Evolutionary conservation across 192 early-diverging fungal genomes (phyloP).

Genomic region (Obelidium mucronatum): DNA sequence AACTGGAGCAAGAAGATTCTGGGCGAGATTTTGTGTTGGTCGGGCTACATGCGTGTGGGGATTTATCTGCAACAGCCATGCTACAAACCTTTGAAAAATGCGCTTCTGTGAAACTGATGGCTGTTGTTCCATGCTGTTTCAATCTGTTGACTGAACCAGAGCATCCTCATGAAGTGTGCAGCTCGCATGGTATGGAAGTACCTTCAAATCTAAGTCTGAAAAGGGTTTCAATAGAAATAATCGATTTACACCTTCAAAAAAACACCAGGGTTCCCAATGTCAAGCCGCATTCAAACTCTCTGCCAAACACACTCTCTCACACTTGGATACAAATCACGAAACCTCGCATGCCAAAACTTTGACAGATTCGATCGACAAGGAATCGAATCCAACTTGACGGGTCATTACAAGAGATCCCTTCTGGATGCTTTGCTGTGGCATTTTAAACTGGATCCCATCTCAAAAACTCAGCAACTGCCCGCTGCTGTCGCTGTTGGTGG

Average conservation of each 20-base stretch:
- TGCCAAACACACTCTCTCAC: constrained; percentile 2
- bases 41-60: constrained; percentile 41
- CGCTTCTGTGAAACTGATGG: constrained; percentile 6
- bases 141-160: constrained; percentile 37
- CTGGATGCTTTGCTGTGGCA: constrained; percentile 22
- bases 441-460: constrained; percentile 10
- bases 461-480: too few species aligned
- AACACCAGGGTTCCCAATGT: constrained; percentile 35
- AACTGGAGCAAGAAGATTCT: neutral
- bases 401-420: constrained; percentile 35
- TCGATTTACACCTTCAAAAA: neutral
- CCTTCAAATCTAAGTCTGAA: too few species aligned
- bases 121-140: constrained; percentile 40
- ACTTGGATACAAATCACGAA: constrained; percentile 33
- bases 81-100: constrained; percentile 11
- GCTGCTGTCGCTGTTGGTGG: too few species aligned
- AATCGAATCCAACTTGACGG: constrained; percentile 3
- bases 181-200: neutral
- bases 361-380: constrained; percentile 2
- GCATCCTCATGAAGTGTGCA: neutral
- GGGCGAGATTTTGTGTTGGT: constrained; percentile 19
- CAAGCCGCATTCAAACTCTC: neutral
- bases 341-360: constrained; percentile 38
- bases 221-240: neutral
- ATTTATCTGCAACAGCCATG: constrained; percentile 31